A percentile compares a stretch with the other conserved stretches of the same genome.
Conservation (phyloP, 2,329 filamentous ascomycete genomes). For the Penicillium paneum region DNA sequence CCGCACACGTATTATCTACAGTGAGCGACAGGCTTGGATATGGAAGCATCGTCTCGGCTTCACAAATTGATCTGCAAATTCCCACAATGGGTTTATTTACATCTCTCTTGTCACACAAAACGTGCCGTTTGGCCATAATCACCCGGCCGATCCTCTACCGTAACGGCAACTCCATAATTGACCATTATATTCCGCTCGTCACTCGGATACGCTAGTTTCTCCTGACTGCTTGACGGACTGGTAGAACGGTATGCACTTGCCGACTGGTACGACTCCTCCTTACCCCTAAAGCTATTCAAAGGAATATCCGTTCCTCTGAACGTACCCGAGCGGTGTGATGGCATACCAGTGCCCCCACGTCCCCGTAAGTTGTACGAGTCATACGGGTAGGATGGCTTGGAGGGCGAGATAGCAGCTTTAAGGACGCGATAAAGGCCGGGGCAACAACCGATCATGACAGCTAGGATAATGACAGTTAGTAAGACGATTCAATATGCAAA, state of each 20-base stretch:
- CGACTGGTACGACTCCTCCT: constrained; percentile 4
- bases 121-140: not conserved
- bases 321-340: constrained; percentile 1
- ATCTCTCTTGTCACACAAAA: not conserved
- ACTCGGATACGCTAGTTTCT: constrained; percentile 8
- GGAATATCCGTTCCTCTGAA: not conserved
- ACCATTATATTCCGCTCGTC: constrained; percentile 12
- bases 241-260: constrained; percentile 6
- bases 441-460: constrained; percentile 23
- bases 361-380: constrained; percentile 6
- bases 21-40: not conserved
- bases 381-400: constrained; percentile 10
- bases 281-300: constrained; percentile 1
- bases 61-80: not conserved
- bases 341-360: constrained; percentile 5
- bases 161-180: constrained; percentile 13
- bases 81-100: not conserved
- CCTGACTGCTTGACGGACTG: constrained; percentile 16
- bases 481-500: not conserved
- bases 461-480: constrained; percentile 1
- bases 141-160: constrained; percentile 24
- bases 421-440: constrained; percentile 18
- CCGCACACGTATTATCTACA: not conserved
- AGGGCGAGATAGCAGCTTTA: constrained; percentile 10
- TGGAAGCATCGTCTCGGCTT: not conserved